phyloP scores from a whole-genome alignment of 1,284 basidiomycete genomes.

The Waitea zeae region DNA sequence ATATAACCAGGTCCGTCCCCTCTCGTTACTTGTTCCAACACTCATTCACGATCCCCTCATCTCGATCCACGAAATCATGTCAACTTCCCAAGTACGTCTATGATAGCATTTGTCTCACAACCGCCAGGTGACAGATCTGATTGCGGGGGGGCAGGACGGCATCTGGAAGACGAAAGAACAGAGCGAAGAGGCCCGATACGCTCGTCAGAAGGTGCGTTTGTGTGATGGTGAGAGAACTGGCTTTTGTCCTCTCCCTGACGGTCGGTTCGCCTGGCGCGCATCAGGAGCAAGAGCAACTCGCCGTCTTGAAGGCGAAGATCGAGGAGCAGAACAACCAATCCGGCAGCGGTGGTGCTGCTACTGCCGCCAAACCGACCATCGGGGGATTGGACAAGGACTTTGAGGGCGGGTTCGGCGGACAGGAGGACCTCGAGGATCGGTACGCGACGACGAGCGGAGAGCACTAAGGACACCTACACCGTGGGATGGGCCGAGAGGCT shows the following conservation, averaged over 20 bases:
- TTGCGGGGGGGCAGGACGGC: too few relatives aligned
- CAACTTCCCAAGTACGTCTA: too few relatives aligned
- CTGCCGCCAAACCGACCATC: too few relatives aligned
- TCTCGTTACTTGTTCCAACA: too few relatives aligned
- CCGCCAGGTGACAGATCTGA: too few relatives aligned
- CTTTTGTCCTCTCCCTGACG: not conserved
- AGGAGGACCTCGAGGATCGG: slow-evolving; percentile 29
- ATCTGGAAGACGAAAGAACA: slow-evolving; percentile 15
- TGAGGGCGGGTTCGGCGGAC: slow-evolving; percentile 29
- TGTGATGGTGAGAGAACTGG: too few relatives aligned
- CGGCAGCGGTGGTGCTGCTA: too few relatives aligned
- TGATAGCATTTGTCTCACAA: too few relatives aligned
- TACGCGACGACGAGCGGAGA: slow-evolving; percentile 29
- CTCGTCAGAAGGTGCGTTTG: slow-evolving; percentile 13
- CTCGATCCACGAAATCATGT: too few relatives aligned
- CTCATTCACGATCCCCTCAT: too few relatives aligned
- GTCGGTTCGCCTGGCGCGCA: too few relatives aligned
- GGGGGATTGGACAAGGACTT: slow-evolving; percentile 20
- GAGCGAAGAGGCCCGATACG: slow-evolving; percentile 15
- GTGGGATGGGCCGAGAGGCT: not conserved
- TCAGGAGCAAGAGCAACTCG: slow-evolving; percentile 17
- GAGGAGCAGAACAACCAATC: slow-evolving; percentile 5
- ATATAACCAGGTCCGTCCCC: too few relatives aligned
- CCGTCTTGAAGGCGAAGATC: slow-evolving; percentile 9
- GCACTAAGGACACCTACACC: slow-evolving; percentile 10